phyloP scores from a whole-genome alignment of 1,139 yeast genomes.

The Blastobotrys indianensis region DNA sequence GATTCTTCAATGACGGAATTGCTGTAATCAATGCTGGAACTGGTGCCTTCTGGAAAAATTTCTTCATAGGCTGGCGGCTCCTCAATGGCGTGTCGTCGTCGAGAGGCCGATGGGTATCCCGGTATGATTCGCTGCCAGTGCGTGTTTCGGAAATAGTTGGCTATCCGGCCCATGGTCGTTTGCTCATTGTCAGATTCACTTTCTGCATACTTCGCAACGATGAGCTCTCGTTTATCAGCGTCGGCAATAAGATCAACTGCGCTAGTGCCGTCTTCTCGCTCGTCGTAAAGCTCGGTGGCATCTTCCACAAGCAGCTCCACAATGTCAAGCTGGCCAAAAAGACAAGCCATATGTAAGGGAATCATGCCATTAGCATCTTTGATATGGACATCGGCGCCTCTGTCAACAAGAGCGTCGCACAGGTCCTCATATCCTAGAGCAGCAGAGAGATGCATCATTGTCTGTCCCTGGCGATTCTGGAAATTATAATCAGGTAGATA shows the following conservation, averaged over 20 bases:
- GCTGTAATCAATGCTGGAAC: constrained; percentile 36
- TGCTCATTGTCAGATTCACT: constrained; percentile 49
- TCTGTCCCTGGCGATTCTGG: constrained; percentile 70
- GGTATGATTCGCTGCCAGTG: too few species aligned
- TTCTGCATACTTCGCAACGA: constrained; percentile 29
- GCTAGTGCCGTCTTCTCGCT: constrained; percentile 47
- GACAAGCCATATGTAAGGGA: constrained; percentile 75
- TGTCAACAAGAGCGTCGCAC: constrained; percentile 54
- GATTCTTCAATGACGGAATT: constrained; percentile 22
- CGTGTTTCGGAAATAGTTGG: constrained; percentile 47
- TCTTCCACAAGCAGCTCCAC: constrained; percentile 51
- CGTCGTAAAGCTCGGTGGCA: constrained; percentile 53
- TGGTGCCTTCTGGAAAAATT: constrained; percentile 58
- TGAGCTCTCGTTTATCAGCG: neutral
- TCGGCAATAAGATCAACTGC: constrained; percentile 52
- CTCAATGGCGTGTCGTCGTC: too few species aligned
- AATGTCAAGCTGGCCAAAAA: constrained; percentile 58
- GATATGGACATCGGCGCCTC: constrained; percentile 67
- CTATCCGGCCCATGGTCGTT: constrained; percentile 47
- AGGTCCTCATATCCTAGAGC: constrained; percentile 58
- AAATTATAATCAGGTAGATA: constrained; percentile 64
- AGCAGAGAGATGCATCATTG: constrained; percentile 73
- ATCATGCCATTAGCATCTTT: constrained; percentile 71
- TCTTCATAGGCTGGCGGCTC: constrained; percentile 69
- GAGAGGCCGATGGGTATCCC: too few species aligned